Base-by-base conservation (phyloP, 768 basidiomycete genomes). In the Phaffia tasmanica region DNA sequence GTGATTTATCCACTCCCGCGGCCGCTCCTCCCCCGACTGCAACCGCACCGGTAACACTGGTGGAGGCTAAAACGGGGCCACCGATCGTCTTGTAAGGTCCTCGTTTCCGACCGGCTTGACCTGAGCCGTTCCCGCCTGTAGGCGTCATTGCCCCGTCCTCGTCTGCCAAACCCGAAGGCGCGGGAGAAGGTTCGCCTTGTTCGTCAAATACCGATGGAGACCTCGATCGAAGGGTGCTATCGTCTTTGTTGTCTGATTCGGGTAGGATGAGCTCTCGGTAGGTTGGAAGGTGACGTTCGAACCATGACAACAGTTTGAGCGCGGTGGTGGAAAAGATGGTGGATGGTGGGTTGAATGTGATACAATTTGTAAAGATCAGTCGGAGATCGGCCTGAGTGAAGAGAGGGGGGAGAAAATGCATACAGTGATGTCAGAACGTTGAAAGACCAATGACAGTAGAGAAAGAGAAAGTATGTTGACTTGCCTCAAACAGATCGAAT, bases 281-380 rank as follows among this genome's bases (percentile, higher is more conserved):
- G 30, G 50, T 50, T 0, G 60, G 25, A 9, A 67, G 51, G 47
- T 67, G 66, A 21, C 50, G 49, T 42, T 62, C 60, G 47, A 62
- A 35, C 66, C 66, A 67, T n/a, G 29, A 32, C 14, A 35, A 30
- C 32, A 67, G 60, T 62, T 67, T 67, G 66, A 15, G 50, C 15
- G 66, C 66, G 51, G 58, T 57, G 18, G 57, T 60, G 30, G 48
- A 30, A 25, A 67, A 67, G 42, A 61, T 61, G 11, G 89, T 89
- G n/a, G 86, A 87, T 27, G 84, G 80, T 8, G 91, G 91, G 72
- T 99, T 98, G 81, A 94, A 99, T 1, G 82, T 78, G 75, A 87
- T 86, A 75, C 93, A 97, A 75, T 99, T 99, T 58, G 85, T 82
- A 72, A 95, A 87, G 86, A 98, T 92, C 68, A 93, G 79, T 76